These are phyloP conservation scores for Adansonia grandidieri DNA, from an alignment of 441 rosid species.

Conservation along the genomic window DNA sequence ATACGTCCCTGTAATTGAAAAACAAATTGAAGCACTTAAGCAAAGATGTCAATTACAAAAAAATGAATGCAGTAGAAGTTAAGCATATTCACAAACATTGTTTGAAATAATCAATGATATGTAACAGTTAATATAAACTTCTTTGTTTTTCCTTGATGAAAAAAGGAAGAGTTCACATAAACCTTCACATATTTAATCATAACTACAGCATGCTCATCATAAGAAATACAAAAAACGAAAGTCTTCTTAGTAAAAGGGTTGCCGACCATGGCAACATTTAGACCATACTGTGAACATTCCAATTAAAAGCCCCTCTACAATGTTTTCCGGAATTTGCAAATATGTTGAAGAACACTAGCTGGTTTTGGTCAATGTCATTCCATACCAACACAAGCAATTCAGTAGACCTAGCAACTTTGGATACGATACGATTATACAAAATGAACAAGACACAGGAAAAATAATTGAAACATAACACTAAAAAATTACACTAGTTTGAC, in stretches of 20 bases:
- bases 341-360: background rate
- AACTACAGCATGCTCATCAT: background rate
- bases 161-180: background rate
- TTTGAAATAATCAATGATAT: slow-evolving; percentile 25
- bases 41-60: slow-evolving; percentile 18
- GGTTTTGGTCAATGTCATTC: background rate
- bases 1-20: slow-evolving; percentile 73
- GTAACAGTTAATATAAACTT: background rate
- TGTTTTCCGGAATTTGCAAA: background rate
- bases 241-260: slow-evolving; percentile 21
- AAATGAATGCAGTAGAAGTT: slow-evolving; percentile 22
- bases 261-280: background rate
- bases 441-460: too few species aligned
- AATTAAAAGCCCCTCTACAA: background rate
- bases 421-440: too few species aligned
- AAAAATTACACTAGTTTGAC: too few species aligned
- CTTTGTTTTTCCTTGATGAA: background rate
- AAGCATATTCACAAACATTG: slow-evolving; percentile 22
- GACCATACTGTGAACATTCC: background rate
- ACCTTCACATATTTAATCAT: background rate
- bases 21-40: slow-evolving; percentile 28
- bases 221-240: slow-evolving; percentile 12
- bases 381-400: background rate
- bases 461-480: too few species aligned
- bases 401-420: too few species aligned